Percentiles rank a stretch among this genome's conserved stretches.
phyloP scores from a whole-genome alignment of 2,329 filamentous ascomycete genomes.

The Diplodia sapinea region DNA sequence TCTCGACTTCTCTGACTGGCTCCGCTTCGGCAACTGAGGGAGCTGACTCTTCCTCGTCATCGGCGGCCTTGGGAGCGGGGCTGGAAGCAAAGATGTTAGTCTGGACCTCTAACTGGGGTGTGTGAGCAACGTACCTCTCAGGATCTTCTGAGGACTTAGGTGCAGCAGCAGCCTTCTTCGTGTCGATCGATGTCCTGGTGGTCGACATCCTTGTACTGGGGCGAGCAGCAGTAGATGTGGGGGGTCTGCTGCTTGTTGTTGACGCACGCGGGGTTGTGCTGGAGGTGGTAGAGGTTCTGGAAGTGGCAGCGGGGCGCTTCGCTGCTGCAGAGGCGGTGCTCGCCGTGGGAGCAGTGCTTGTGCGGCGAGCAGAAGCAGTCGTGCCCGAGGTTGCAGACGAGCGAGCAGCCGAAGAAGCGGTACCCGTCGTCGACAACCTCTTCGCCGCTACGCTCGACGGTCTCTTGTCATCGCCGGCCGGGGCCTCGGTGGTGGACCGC shows the following conservation, averaged over 20 bases:
- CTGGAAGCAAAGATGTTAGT: constrained; percentile 1
- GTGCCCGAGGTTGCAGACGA: constrained; percentile 19
- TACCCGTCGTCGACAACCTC: constrained; percentile 27
- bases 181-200: constrained; percentile 8
- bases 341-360: constrained; percentile 9
- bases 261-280: constrained; percentile 12
- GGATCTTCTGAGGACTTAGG: constrained; percentile 4
- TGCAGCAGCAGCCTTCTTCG: constrained; percentile 17
- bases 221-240: constrained; percentile 15
- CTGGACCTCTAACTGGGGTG: background rate
- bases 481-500: constrained; percentile 15
- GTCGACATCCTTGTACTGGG: constrained; percentile 24
- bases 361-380: constrained; percentile 1
- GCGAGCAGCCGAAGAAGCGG: constrained; percentile 22
- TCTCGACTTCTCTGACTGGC: constrained; percentile 7
- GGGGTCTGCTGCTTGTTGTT: background rate
- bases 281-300: constrained; percentile 9
- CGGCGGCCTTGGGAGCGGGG: background rate
- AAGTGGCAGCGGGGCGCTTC: constrained; percentile 14
- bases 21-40: constrained; percentile 8
- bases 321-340: constrained; percentile 9
- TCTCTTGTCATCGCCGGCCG: constrained; percentile 26
- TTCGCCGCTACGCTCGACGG: constrained; percentile 17
- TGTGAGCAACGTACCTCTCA: constrained; percentile 16
- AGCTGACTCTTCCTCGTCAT: constrained; percentile 21